phyloP scores from a whole-genome alignment of 371 early-diverging fungal genomes.

The Mucor sp. region DNA sequence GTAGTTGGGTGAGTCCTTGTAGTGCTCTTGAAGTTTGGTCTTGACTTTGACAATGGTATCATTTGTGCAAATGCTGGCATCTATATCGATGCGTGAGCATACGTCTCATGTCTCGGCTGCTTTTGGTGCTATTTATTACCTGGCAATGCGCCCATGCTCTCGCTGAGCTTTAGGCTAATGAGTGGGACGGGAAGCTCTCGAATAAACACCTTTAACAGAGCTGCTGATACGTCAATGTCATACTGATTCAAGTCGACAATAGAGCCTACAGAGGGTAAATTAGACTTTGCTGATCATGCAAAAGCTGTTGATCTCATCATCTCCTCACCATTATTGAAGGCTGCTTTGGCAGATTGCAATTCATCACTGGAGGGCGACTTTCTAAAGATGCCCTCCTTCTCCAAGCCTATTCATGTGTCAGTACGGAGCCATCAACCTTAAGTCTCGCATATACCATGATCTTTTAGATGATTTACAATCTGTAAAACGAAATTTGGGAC shows the following conservation, averaged over 20 bases:
- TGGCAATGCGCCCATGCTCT: slow-evolving; percentile 35
- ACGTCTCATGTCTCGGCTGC: not conserved
- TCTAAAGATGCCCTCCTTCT: slow-evolving; percentile 88
- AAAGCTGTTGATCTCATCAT: not conserved
- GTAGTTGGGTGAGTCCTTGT: slow-evolving; percentile 20
- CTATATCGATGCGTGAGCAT: not conserved
- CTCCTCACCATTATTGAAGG: slow-evolving; percentile 65
- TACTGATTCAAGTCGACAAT: slow-evolving; percentile 60
- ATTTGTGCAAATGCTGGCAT: slow-evolving; percentile 23
- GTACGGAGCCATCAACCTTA: not conserved
- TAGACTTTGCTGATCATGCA: not conserved
- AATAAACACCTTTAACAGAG: slow-evolving; percentile 84
- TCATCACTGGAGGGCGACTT: slow-evolving; percentile 73
- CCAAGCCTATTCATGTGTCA: slow-evolving; percentile 54
- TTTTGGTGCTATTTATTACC: slow-evolving; percentile 22
- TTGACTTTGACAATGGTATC: slow-evolving; percentile 24
- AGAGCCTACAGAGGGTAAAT: slow-evolving; percentile 28
- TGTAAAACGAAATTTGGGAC: slow-evolving; percentile 37
- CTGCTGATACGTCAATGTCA: slow-evolving; percentile 82
- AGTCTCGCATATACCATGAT: slow-evolving; percentile 25
- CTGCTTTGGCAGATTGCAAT: slow-evolving; percentile 60
- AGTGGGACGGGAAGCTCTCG: slow-evolving; percentile 82
- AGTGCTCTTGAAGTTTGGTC: slow-evolving; percentile 18
- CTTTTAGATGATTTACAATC: slow-evolving; percentile 33
- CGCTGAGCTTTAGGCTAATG: slow-evolving; percentile 54